phyloP scores from a whole-genome alignment of 495 filamentous ascomycete genomes.

The Aspergillus funiculosus region DNA sequence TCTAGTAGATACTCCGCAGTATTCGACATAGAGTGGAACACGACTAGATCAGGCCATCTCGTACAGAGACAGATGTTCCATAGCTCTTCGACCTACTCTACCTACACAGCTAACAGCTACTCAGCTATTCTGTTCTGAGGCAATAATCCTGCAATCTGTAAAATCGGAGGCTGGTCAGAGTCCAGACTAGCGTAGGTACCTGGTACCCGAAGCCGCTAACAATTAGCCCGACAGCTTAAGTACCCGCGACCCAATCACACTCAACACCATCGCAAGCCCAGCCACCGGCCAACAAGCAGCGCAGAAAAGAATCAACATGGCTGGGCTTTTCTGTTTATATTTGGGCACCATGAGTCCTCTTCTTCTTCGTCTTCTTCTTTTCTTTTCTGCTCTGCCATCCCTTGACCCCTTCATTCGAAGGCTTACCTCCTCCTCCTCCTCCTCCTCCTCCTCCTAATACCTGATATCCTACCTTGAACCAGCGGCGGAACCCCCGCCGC shows the following conservation, averaged over 20 bases:
- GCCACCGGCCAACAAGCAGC: constrained; percentile 16
- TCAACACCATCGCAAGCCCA: constrained; percentile 1
- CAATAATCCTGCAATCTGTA: background rate
- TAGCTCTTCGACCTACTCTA: too few species aligned
- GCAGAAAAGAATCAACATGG: constrained; percentile 20
- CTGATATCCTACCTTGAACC: background rate
- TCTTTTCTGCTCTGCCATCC: constrained; percentile 6
- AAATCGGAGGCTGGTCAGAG: constrained; percentile 18
- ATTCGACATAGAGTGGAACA: too few species aligned
- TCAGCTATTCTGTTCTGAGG: too few species aligned
- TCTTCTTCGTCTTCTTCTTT: constrained; percentile 5
- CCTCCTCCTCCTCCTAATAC: background rate
- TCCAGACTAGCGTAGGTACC: background rate
- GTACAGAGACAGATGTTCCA: too few species aligned
- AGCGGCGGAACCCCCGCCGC: background rate
- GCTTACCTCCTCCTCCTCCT: background rate
- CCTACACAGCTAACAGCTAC: too few species aligned
- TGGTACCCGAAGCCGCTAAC: constrained; percentile 8
- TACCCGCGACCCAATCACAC: constrained; percentile 14
- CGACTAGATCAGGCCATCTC: too few species aligned
- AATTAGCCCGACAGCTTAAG: constrained; percentile 20
- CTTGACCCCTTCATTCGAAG: constrained; percentile 1
- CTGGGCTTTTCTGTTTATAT: constrained; percentile 15
- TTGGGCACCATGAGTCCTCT: too few species aligned
- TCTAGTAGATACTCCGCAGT: too few species aligned